Conservation (phyloP, 1,284 basidiomycete genomes). For the Cystobasidiaceae sp. region DNA sequence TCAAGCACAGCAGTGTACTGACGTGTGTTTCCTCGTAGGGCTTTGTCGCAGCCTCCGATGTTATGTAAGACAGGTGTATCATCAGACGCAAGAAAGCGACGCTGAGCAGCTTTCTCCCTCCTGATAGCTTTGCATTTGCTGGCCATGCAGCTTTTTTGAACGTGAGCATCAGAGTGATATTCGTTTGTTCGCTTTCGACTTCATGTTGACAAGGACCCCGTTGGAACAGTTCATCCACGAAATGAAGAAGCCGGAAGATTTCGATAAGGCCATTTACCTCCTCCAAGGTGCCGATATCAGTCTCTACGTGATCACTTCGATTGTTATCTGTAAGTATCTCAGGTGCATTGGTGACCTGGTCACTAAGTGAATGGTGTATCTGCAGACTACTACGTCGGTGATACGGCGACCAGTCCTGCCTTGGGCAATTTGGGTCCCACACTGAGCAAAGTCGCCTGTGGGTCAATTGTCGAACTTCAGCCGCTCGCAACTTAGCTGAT, state of each 20-base stretch:
- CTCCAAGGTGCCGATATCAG: conserved; percentile 41
- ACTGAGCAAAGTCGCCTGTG: conserved; percentile 43
- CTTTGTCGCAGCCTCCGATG: not conserved
- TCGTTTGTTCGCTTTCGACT: no score
- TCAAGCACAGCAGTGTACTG: no score
- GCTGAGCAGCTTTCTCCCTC: no score
- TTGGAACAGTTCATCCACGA: conserved; percentile 44
- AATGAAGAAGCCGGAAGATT: conserved; percentile 46
- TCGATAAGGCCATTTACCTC: conserved; percentile 45
- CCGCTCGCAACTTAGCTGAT: no score
- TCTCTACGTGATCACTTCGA: conserved; percentile 44
- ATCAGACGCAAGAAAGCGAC: no score
- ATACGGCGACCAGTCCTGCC: conserved; percentile 44
- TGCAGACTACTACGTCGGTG: conserved; percentile 44
- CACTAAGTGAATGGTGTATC: no score
- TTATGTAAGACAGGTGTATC: no score
- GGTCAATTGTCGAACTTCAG: no score
- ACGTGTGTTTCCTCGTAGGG: not conserved
- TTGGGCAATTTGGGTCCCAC: conserved; percentile 43
- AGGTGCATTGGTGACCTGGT: no score
- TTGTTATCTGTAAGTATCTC: no score
- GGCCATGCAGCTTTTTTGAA: conserved; percentile 44
- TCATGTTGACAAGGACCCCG: no score
- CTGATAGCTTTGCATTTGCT: conserved; percentile 45
- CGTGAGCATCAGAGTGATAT: no score